Evolutionary conservation across 139 green algal species (phyloP), one percentile per base, ranked within the genome.

Genomic region (Nannochloris sp.): DNA sequence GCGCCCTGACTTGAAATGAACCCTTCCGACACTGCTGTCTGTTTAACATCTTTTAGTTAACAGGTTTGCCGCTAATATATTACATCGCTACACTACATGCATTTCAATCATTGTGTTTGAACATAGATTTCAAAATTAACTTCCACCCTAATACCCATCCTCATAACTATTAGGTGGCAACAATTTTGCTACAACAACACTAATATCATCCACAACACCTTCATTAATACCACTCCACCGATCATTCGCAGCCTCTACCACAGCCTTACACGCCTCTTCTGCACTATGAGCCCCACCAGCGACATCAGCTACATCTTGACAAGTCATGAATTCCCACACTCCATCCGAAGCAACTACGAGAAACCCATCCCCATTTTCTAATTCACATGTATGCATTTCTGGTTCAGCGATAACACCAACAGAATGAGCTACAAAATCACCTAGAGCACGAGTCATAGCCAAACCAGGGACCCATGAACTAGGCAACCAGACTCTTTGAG

Each of bases 301-400:
- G 38, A 92, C 76, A 19, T 93, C 85, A 15, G 96, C 82, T 6
- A 85, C 91, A 66, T 92, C 86, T 75, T 96, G 78, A 72, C 79
- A 89, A 35, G 54, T 79, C 51, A 97, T 89, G 65, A 95, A 95
- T 73, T 97, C 90, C 86, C 91, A 97, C 29, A 97, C 86, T 29
- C 90, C 91, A 33, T 97, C 91, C n/a, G 70, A 87, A 23, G 91
- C 91, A 24, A 97, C 68, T 13, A 97, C 82, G 4, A 95, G 73
- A 65, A 92, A 93, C 33, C 73, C 59, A 70, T 97, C 87, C 23
- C 82, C 54, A 8, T 73, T 60, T 0, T 68, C 81, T 25, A 97
- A 47, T 54, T 90, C 82, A 5, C 81, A 44, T 15, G 77, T 60
- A 6, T 33, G 73, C 57, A 85, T 73, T 55, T 93, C 82, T 2